Evolutionary conservation across 1,284 basidiomycete species (phyloP).

Genomic region (Cutaneotrichosporon cyanovorans): DNA sequence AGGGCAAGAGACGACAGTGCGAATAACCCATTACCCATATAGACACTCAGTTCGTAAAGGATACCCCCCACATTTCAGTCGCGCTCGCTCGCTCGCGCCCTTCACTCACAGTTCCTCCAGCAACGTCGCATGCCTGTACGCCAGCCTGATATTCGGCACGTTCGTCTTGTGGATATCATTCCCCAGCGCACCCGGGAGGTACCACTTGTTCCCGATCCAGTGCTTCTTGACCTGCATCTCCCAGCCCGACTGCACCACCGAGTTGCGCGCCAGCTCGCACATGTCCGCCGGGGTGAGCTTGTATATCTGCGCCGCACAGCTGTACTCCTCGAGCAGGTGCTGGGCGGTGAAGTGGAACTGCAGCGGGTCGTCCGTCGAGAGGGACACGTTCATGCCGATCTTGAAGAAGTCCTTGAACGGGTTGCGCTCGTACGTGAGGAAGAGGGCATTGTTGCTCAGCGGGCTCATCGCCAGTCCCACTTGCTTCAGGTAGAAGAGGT

Average conservation of each 20-base stretch:
- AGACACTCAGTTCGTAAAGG: too few relatives aligned
- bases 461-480: slow-evolving; percentile 98
- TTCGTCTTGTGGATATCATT: slow-evolving; percentile 97
- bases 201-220: slow-evolving; percentile 89
- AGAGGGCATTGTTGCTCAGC: slow-evolving; percentile 93
- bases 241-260: slow-evolving; percentile 92
- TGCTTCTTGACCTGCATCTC: slow-evolving; percentile 98
- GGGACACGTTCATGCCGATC: slow-evolving; percentile 87
- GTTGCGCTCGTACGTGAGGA: slow-evolving; percentile 91
- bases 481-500: slow-evolving; percentile 92
- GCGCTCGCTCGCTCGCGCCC: too few relatives aligned
- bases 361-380: slow-evolving; percentile 62
- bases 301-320: slow-evolving; percentile 94
- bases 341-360: slow-evolving; percentile 97
- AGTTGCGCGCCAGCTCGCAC: slow-evolving; percentile 89
- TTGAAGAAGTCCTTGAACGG: slow-evolving; percentile 97
- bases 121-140: slow-evolving; percentile 82
- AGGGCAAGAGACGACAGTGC: too few relatives aligned
- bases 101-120: slow-evolving; percentile 60
- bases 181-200: slow-evolving; percentile 73
- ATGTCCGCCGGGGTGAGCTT: slow-evolving; percentile 66
- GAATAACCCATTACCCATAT: too few relatives aligned
- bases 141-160: slow-evolving; percentile 81
- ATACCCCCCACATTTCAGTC: too few relatives aligned
- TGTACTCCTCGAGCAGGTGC: slow-evolving; percentile 93